Evolutionary conservation across 805 yeast species (phyloP), one percentile per base, ranked within the genome.

Genomic region (Dipodascus albidus): DNA sequence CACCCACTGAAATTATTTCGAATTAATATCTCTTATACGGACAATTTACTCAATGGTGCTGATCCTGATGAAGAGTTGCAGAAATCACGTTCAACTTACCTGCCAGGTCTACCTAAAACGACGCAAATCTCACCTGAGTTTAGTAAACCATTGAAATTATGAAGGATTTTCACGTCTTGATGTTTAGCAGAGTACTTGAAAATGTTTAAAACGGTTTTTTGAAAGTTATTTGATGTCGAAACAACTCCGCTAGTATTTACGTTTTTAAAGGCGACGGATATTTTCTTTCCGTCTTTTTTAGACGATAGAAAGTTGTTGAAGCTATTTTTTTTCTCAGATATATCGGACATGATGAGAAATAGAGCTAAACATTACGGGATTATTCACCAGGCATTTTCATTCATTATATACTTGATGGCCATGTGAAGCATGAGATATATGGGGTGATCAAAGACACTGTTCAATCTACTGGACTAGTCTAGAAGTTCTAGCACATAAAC

Each of bases 21-120:
- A 9, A 91, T 90, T 1, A 91, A 90, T 67, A 89, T 77, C 54
- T 91, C 91, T 49, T 85, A 70, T 9, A 85, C 90, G 53, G 83
- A 85, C n/a, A n/a, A n/a, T n/a, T n/a, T n/a, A n/a, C n/a, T n/a
- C n/a, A n/a, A n/a, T n/a, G n/a, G n/a, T n/a, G n/a, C n/a, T n/a
- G n/a, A n/a, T n/a, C n/a, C n/a, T n/a, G n/a, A n/a, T n/a, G n/a
- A n/a, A n/a, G n/a, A n/a, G n/a, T n/a, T n/a, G n/a, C n/a, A n/a
- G n/a, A n/a, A n/a, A n/a, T n/a, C n/a, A n/a, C n/a, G n/a, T n/a
- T n/a, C n/a, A n/a, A 38, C 49, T 4, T 47, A 47, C 49, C 49
- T 47, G 14, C 88, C 88, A 1, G 88, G 88, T 67, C 85, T 75
- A 51, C 89, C 89, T 54, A 83, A 67, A 15, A 83, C 88, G 51